Conservation (phyloP, 2,329 filamentous ascomycete species). For the Exophiala calicioides region DNA sequence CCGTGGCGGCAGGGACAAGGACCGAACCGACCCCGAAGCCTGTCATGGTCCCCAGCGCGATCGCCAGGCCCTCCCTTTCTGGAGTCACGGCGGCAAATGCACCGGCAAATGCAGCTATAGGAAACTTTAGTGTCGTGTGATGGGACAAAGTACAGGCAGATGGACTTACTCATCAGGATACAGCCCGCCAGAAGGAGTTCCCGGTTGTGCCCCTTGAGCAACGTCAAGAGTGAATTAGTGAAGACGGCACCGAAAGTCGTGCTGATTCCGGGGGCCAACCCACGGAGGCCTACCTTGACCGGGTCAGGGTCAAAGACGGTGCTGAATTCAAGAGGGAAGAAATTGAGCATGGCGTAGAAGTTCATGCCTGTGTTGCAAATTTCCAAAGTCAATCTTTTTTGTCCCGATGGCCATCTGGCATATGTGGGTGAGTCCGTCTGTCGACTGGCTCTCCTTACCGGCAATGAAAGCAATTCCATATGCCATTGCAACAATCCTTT, state of each 20-base stretch:
- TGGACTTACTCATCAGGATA: constrained; percentile 23
- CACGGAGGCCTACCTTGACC: constrained; percentile 22
- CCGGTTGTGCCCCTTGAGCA: constrained; percentile 23
- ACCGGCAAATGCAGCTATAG: constrained; percentile 37
- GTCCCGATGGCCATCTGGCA: too few species aligned
- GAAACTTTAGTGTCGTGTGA: not conserved
- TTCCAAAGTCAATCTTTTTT: not conserved
- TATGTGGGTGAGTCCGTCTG: too few species aligned
- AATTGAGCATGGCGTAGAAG: constrained; percentile 27
- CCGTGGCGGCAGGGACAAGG: constrained; percentile 25
- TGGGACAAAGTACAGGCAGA: not conserved
- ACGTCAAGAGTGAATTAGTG: constrained; percentile 16
- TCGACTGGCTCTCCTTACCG: too few species aligned
- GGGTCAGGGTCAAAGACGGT: constrained; percentile 24
- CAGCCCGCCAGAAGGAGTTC: constrained; percentile 17
- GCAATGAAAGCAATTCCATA: constrained; percentile 25
- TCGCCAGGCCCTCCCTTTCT: constrained; percentile 57
- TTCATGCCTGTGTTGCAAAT: constrained; percentile 17
- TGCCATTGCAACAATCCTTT: constrained; percentile 24
- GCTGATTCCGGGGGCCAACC: constrained; percentile 18
- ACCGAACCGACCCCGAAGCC: constrained; percentile 68
- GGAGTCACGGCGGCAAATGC: constrained; percentile 53
- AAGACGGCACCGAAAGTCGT: constrained; percentile 26
- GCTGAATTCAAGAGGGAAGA: constrained; percentile 22
- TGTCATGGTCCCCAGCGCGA: constrained; percentile 61